Evolutionary conservation across 169 alveolate species (phyloP).

Genomic region (Eimeria praecox): DNA sequence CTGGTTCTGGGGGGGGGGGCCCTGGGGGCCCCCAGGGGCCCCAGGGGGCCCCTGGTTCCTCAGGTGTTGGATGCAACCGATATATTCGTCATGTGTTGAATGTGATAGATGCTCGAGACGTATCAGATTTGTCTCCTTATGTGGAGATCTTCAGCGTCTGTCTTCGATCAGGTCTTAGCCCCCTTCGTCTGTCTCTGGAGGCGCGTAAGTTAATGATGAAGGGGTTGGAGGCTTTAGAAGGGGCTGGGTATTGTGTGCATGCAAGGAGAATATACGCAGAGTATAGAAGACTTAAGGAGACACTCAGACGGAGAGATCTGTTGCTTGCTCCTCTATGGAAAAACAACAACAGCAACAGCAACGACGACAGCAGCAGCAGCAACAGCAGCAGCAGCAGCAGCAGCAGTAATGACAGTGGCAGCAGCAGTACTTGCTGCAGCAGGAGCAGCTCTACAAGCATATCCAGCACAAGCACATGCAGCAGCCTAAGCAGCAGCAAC

Average conservation of each 20-base stretch:
- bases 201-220: constrained; percentile 37
- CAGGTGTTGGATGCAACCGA: background rate
- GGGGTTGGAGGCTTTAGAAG: background rate
- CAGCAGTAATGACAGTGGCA: background rate
- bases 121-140: constrained; percentile 40
- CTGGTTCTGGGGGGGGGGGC: background rate
- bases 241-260: constrained; percentile 35
- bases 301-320: constrained; percentile 24
- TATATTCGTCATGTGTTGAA: constrained; percentile 35
- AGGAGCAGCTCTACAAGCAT: background rate
- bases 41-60: background rate
- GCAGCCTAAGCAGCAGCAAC: background rate
- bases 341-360: background rate
- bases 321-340: constrained; percentile 12
- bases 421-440: background rate
- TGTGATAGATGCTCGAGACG: constrained; percentile 34
- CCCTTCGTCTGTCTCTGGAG: constrained; percentile 30
- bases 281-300: background rate
- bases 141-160: constrained; percentile 38
- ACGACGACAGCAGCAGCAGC: background rate
- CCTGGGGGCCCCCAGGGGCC: constrained; percentile 2
- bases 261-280: background rate
- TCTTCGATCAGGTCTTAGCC: constrained; percentile 1
- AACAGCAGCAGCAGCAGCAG: background rate
- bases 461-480: background rate